phyloP scores from a whole-genome alignment of 1,284 basidiomycete genomes.

The Vanrija humicola region DNA sequence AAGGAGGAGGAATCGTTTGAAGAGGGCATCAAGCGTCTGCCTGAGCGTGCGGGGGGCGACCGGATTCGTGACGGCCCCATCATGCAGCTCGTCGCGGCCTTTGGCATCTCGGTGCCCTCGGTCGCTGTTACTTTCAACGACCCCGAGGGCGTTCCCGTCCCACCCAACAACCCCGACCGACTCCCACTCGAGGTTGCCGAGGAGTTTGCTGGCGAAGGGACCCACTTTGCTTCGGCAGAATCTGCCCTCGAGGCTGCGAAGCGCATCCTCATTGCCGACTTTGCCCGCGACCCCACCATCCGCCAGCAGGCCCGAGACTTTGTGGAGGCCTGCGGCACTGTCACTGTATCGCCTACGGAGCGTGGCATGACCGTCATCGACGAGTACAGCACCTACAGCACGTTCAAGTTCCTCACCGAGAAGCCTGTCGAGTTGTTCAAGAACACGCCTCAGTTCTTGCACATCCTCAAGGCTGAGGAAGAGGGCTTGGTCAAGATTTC shows the following conservation, averaged over 20 bases:
- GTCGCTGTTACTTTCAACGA: constrained; percentile 42
- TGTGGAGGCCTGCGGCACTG: constrained; percentile 72
- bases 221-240: constrained; percentile 26
- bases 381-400: constrained; percentile 83
- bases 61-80: constrained; percentile 36
- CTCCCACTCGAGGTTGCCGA: constrained; percentile 42
- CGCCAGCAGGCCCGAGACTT: constrained; percentile 72
- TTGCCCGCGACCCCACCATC: constrained; percentile 88
- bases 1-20: constrained; percentile 63
- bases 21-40: constrained; percentile 54
- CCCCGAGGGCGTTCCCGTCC: constrained; percentile 20
- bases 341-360: constrained; percentile 85
- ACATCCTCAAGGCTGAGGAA: constrained; percentile 85
- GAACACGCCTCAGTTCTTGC: constrained; percentile 73
- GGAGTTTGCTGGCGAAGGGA: constrained; percentile 39
- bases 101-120: constrained; percentile 33
- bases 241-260: constrained; percentile 55
- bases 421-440: constrained; percentile 75
- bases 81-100: constrained; percentile 41
- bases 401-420: constrained; percentile 88
- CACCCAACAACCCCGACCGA: constrained; percentile 37
- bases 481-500: constrained; percentile 78
- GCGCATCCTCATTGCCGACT: constrained; percentile 81
- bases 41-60: constrained; percentile 25
- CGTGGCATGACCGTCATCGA: constrained; percentile 87